Conservation (phyloP, 192 early-diverging fungal genomes). For the Linnemannia hyalina region DNA sequence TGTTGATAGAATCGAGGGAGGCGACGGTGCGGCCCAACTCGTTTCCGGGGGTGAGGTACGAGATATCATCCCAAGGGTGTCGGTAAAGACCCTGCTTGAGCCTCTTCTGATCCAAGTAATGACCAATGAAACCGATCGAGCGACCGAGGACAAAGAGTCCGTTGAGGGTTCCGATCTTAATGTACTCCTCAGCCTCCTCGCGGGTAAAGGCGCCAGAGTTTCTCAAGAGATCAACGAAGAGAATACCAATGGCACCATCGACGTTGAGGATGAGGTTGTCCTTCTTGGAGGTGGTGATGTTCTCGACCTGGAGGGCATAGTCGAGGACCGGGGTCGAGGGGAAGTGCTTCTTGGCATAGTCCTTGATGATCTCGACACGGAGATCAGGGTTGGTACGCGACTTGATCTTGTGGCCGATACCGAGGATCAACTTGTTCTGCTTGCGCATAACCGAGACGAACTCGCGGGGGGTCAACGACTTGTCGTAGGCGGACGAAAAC, state of each 20-base stretch:
- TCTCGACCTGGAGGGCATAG: conserved; percentile 94
- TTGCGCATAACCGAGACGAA: conserved; percentile 94
- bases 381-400: conserved; percentile 97
- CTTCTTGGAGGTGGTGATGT: conserved; percentile 96
- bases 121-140: conserved; percentile 95
- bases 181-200: conserved; percentile 96
- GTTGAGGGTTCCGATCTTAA: conserved; percentile 94
- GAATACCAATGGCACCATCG: conserved; percentile 92
- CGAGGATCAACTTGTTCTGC: conserved; percentile 95
- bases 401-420: conserved; percentile 99
- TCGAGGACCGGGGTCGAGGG: conserved; percentile 85
- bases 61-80: conserved; percentile 97
- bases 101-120: conserved; percentile 96
- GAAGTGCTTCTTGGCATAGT: conserved; percentile 91
- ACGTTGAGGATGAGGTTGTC: conserved; percentile 96
- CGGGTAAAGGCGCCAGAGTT: conserved; percentile 91
- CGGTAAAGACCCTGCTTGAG: conserved; percentile 98
- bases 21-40: conserved; percentile 54
- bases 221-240: conserved; percentile 93
- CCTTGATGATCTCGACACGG: conserved; percentile 94
- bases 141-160: conserved; percentile 96
- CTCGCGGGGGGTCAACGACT: conserved; percentile 89
- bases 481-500: conserved; percentile 93
- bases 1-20: conserved; percentile 43
- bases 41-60: conserved; percentile 75